These are phyloP conservation scores for Wickerhamomyces chaumierensis DNA, from an alignment of 805 yeast species.

Conservation along the genomic window DNA sequence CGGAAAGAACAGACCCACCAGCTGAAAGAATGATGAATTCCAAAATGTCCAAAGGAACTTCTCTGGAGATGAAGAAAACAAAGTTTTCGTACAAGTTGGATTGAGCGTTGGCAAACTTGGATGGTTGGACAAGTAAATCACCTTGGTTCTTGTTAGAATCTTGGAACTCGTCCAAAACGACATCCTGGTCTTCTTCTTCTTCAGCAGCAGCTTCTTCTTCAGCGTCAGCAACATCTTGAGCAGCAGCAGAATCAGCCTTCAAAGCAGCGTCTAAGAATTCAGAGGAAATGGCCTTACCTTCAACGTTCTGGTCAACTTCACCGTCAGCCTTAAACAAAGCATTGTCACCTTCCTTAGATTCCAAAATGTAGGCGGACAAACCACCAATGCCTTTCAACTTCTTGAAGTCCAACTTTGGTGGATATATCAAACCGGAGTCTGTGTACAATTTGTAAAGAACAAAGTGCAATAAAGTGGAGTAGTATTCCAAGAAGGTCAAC, in stretches of 20 bases:
- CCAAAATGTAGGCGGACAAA: constrained; percentile 69
- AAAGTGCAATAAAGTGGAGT: constrained; percentile 84
- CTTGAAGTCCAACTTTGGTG: constrained; percentile 64
- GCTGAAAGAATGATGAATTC: constrained; percentile 80
- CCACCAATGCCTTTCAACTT: constrained; percentile 87
- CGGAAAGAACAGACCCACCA: constrained; percentile 82
- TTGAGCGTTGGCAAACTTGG: constrained; percentile 43
- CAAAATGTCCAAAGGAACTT: constrained; percentile 83
- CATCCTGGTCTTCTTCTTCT: constrained; percentile 29
- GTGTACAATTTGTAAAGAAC: constrained; percentile 76
- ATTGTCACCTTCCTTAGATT: constrained; percentile 26
- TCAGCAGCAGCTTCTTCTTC: constrained; percentile 23
- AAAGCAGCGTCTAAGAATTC: constrained; percentile 44
- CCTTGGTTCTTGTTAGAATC: constrained; percentile 50
- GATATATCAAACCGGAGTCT: constrained; percentile 79
- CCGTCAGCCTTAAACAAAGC: constrained; percentile 12
- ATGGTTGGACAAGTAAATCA: constrained; percentile 68
- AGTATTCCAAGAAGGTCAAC: constrained; percentile 93
- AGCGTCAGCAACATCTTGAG: constrained; percentile 10
- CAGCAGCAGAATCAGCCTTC: constrained; percentile 23
- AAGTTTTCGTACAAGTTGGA: constrained; percentile 61
- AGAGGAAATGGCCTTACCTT: constrained; percentile 23
- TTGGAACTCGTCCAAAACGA: constrained; percentile 61
- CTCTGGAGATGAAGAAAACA: constrained; percentile 85
- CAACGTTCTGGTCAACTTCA: constrained; percentile 13